Conservation (phyloP, 1,284 basidiomycete species). For the Malassezia arunalokei region DNA sequence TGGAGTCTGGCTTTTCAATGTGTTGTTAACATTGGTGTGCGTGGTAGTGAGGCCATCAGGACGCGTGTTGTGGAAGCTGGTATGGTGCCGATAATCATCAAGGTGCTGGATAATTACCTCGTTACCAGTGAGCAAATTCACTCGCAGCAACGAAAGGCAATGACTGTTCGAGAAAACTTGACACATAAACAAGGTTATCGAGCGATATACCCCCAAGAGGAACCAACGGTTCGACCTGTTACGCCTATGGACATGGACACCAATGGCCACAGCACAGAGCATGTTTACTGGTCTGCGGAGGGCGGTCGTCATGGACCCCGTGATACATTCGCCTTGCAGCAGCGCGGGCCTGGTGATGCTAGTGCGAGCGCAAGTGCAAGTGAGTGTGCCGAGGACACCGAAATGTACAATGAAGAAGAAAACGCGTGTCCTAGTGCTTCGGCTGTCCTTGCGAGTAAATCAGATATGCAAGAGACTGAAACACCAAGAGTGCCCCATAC, state of each 20-base stretch:
- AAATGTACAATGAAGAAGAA: constrained; percentile 35
- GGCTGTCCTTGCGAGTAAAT: neutral
- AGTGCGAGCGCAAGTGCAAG: constrained; percentile 34
- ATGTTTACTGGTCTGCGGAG: neutral
- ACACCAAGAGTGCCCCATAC: constrained; percentile 14
- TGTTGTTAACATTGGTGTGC: constrained; percentile 91
- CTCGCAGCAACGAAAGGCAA: neutral
- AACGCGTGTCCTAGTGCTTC: neutral
- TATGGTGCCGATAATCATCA: constrained; percentile 83
- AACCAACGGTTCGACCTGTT: neutral
- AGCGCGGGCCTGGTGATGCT: neutral
- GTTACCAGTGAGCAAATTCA: constrained; percentile 46
- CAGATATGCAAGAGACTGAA: neutral
- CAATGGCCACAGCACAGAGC: neutral
- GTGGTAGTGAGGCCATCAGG: constrained; percentile 73
- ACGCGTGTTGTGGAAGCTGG: constrained; percentile 91
- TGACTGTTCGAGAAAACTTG: neutral
- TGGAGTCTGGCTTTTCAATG: constrained; percentile 70
- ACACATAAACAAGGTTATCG: neutral
- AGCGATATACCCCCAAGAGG: constrained; percentile 3
- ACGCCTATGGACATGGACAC: constrained; percentile 7
- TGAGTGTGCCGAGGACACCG: constrained; percentile 36
- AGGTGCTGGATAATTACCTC: constrained; percentile 72
- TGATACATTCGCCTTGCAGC: neutral
- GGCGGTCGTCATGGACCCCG: neutral